phyloP scores from a whole-genome alignment of 2,329 filamentous ascomycete species.

The Monilinia polystroma region DNA sequence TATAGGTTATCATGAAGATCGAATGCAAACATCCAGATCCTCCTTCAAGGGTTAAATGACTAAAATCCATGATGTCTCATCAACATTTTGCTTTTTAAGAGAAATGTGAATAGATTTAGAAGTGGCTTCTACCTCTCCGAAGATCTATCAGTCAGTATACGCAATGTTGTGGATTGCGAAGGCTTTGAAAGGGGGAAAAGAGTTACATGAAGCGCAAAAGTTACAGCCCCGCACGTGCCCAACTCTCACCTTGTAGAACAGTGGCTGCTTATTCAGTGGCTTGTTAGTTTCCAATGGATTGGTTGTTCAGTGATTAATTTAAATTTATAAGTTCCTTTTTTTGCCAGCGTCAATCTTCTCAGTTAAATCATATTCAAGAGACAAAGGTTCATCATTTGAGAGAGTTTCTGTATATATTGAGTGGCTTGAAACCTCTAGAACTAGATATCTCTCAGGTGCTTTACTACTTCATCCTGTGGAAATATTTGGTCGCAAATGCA shows the following conservation, averaged over 20 bases:
- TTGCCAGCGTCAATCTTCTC: background rate
- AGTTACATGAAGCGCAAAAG: background rate
- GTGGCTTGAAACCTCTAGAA: background rate
- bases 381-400: background rate
- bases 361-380: background rate
- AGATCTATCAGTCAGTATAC: background rate
- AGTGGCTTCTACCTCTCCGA: background rate
- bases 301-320: background rate
- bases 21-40: background rate
- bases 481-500: background rate
- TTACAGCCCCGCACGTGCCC: constrained; percentile 9
- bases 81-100: background rate
- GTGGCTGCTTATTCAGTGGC: background rate
- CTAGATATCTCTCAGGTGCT: background rate
- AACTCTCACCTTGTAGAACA: no score
- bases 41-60: background rate
- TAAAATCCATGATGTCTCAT: constrained; percentile 9
- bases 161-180: background rate
- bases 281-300: background rate
- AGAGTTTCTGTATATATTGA: background rate
- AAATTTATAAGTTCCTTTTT: background rate
- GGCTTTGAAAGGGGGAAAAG: background rate
- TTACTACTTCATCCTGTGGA: background rate
- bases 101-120: background rate
- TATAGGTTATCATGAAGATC: background rate